Evolutionary conservation across 441 rosid species (phyloP).

Genomic region (Brassica hybrid): DNA sequence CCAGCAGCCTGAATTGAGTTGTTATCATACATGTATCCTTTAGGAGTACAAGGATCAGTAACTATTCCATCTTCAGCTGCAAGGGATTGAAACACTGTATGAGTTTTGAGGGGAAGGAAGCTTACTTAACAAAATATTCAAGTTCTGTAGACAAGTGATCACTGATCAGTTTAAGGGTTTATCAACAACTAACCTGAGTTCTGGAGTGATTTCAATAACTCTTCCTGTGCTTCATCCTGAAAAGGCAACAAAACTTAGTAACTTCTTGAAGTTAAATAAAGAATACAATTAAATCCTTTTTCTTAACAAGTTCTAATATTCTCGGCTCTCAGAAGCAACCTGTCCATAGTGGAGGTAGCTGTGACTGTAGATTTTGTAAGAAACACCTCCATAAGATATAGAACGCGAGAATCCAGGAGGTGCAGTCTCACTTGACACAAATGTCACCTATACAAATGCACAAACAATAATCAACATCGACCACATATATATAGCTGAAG

Average conservation of each 20-base stretch:
- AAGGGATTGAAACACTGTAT: constrained; percentile 25
- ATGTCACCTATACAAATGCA: constrained; percentile 63
- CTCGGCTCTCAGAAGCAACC: constrained; percentile 46
- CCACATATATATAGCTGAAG: not conserved
- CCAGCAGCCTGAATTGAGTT: constrained; percentile 58
- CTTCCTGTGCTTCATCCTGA: constrained; percentile 80
- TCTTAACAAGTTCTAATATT: not conserved
- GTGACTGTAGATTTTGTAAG: constrained; percentile 80
- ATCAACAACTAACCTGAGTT: constrained; percentile 45
- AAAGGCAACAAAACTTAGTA: constrained; percentile 32
- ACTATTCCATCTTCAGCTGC: constrained; percentile 52
- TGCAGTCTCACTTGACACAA: constrained; percentile 64
- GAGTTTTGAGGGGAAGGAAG: not conserved
- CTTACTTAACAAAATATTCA: not conserved
- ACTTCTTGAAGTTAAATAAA: constrained; percentile 12
- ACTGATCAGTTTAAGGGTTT: too few species aligned
- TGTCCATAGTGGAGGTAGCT: constrained; percentile 89
- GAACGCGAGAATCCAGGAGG: constrained; percentile 65
- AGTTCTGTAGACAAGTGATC: too few species aligned
- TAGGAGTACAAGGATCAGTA: constrained; percentile 81
- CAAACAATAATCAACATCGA: not conserved
- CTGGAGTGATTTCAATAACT: constrained; percentile 60
- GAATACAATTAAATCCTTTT: not conserved
- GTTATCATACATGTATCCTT: constrained; percentile 52
- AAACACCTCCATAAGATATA: constrained; percentile 58